Percentiles rank a stretch among this genome's conserved stretches.
phyloP scores from a whole-genome alignment of 257 asterid species.

The Oldenlandia corymbosa region DNA sequence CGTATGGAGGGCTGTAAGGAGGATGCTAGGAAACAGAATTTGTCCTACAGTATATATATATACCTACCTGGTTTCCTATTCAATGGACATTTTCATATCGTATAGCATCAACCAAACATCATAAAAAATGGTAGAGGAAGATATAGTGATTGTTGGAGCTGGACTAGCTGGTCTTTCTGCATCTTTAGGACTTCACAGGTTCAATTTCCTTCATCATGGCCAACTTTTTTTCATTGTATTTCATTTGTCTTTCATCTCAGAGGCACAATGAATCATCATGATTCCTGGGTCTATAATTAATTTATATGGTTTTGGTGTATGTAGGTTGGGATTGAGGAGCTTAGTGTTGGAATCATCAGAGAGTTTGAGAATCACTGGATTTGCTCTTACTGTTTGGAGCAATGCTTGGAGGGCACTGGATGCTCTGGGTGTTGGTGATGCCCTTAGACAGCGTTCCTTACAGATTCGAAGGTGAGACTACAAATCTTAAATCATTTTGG shows the following conservation, averaged over 20 bases:
- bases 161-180: constrained; percentile 64
- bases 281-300: too few relatives aligned
- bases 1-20: too few relatives aligned
- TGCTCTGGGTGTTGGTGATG: constrained; percentile 58
- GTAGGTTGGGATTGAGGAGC: constrained; percentile 63
- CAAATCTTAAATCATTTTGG: background rate
- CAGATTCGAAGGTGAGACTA: constrained; percentile 41
- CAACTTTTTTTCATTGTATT: background rate
- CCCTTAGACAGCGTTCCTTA: constrained; percentile 40
- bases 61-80: too few relatives aligned
- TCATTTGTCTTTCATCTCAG: too few relatives aligned
- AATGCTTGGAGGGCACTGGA: constrained; percentile 87
- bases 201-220: background rate
- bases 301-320: too few relatives aligned
- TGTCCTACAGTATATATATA: too few relatives aligned
- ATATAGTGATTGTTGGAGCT: constrained; percentile 52
- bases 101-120: background rate
- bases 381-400: constrained; percentile 57
- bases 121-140: constrained; percentile 22
- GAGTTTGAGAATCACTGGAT: constrained; percentile 49
- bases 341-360: constrained; percentile 76
- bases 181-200: constrained; percentile 69
- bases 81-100: too few relatives aligned
- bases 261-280: too few relatives aligned
- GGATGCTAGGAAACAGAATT: too few relatives aligned